Percentiles rank a stretch among this genome's conserved stretches.
Conservation (phyloP, 2,329 filamentous ascomycete species). For the Herpotrichia juniperi region DNA sequence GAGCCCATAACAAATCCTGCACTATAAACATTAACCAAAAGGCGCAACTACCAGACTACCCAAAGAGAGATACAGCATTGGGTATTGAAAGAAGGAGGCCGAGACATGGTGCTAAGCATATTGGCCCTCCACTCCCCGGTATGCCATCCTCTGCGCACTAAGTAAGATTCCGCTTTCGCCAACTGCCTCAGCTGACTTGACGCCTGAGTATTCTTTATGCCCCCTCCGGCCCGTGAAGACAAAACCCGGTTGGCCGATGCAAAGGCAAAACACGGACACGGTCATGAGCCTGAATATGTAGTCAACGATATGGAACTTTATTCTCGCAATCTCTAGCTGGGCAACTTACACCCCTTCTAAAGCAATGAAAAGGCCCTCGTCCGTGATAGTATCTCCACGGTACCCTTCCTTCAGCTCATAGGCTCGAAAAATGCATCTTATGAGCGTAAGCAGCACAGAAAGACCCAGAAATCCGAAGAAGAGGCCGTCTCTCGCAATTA, state of each 20-base stretch:
- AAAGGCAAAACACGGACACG: slow-evolving; percentile 1
- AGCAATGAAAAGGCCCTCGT: slow-evolving; percentile 64
- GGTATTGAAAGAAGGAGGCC: too few species aligned
- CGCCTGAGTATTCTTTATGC: too few species aligned
- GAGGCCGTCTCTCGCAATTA: background rate
- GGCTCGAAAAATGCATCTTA: slow-evolving; percentile 50
- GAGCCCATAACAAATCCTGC: too few species aligned
- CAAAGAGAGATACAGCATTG: too few species aligned
- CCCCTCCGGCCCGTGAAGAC: slow-evolving; percentile 1
- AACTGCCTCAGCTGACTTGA: too few species aligned
- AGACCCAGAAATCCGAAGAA: slow-evolving; percentile 18
- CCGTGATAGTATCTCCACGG: slow-evolving; percentile 68
- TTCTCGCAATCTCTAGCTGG: background rate
- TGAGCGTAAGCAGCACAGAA: slow-evolving; percentile 49
- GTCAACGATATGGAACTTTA: background rate
- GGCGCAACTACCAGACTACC: too few species aligned
- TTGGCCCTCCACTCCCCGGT: too few species aligned
- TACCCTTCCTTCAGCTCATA: slow-evolving; percentile 55
- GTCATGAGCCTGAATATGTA: slow-evolving; percentile 1
- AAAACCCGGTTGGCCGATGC: slow-evolving; percentile 4
- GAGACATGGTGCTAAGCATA: too few species aligned
- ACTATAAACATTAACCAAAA: too few species aligned
- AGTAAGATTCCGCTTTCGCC: too few species aligned
- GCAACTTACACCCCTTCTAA: slow-evolving; percentile 59
- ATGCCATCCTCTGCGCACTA: too few species aligned